A percentile compares a stretch with the other conserved stretches of the same genome.
Conservation (phyloP, 2,329 filamentous ascomycete genomes). For the Fusarium lyarnte region DNA sequence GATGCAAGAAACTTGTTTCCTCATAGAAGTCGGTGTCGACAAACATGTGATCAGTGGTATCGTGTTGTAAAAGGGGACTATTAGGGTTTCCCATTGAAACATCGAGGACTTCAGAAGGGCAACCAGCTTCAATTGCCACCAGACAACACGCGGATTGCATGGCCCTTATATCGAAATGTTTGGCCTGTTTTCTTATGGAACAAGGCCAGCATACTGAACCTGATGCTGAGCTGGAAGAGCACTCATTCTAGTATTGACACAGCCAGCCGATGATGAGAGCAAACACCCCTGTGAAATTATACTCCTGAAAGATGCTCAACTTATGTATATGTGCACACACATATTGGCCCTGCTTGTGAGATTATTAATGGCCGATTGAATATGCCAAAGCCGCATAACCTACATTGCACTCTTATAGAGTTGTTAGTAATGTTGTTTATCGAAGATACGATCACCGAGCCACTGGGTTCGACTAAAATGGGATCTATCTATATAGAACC, state of each 20-base stretch:
- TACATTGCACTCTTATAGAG: background rate
- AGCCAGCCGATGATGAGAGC: background rate
- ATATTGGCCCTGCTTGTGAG: background rate
- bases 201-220: background rate
- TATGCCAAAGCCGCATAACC: background rate
- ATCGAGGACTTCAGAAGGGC: background rate
- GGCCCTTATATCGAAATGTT: too few species aligned
- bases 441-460: background rate
- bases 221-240: background rate
- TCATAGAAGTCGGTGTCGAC: background rate
- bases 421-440: background rate
- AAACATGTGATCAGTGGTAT: too few species aligned
- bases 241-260: background rate
- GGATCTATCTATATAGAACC: background rate
- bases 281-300: background rate
- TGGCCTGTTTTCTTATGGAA: background rate
- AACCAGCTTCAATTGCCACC: background rate
- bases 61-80: background rate
- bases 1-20: background rate
- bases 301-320: background rate
- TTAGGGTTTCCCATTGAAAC: too few species aligned
- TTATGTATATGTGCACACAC: background rate
- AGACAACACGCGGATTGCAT: too few species aligned
- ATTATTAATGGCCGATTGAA: too few species aligned
- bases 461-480: background rate